These are phyloP conservation scores for Wakefieldia striispora DNA, from an alignment of 768 basidiomycete species.

Conservation along the genomic window DNA sequence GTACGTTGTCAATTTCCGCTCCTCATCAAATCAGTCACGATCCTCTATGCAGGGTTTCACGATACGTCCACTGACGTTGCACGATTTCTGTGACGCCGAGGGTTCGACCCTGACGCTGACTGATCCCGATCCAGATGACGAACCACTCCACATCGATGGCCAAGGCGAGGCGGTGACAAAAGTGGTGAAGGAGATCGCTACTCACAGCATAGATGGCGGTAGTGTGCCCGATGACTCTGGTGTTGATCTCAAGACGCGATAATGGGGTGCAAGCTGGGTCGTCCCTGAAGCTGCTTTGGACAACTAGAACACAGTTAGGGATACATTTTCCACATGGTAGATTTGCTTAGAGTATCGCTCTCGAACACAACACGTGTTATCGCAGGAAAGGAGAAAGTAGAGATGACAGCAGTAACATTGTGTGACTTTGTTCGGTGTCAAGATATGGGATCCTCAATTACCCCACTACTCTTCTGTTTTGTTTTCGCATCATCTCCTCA, in stretches of 20 bases:
- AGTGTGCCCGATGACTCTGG: background rate
- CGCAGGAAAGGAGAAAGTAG: too few relatives aligned
- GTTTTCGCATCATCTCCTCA: too few relatives aligned
- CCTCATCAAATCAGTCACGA: background rate
- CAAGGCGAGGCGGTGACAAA: background rate
- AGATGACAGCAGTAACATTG: too few relatives aligned
- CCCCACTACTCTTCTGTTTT: too few relatives aligned
- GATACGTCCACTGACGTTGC: constrained; percentile 65
- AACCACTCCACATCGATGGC: constrained; percentile 13
- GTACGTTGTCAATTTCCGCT: constrained; percentile 27
- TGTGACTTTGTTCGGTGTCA: too few relatives aligned
- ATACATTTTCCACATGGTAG: constrained; percentile 11
- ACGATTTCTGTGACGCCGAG: constrained; percentile 61
- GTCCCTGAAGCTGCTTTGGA: background rate
- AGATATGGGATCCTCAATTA: too few relatives aligned
- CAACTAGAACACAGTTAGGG: background rate
- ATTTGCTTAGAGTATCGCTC: constrained; percentile 4
- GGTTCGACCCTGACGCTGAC: constrained; percentile 27
- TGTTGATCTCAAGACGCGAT: constrained; percentile 4
- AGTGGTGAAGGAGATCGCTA: background rate
- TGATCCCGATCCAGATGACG: constrained; percentile 30
- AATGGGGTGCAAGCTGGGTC: background rate
- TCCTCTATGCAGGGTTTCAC: constrained; percentile 60
- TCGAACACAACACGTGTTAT: background rate
- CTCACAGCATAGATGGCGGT: background rate